These are phyloP conservation scores for Neonectria ditissima DNA, from an alignment of 2,329 filamentous ascomycete species.

Conservation along the genomic window DNA sequence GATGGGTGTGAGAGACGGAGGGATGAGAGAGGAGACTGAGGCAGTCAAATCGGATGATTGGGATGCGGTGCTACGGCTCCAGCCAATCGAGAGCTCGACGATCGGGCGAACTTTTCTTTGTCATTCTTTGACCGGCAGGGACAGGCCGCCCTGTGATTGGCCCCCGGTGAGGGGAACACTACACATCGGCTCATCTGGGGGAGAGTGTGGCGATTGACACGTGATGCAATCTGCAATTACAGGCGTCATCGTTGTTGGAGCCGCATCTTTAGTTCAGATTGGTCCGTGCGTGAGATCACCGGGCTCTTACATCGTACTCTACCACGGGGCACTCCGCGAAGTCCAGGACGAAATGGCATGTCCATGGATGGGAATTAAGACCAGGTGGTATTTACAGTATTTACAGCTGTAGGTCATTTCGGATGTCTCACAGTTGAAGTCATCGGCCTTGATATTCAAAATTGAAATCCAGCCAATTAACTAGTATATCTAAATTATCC, in stretches of 20 bases:
- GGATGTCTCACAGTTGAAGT: not conserved
- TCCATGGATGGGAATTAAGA: not conserved
- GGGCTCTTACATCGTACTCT: not conserved
- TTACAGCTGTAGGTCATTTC: not conserved
- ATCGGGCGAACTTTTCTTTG: slow-evolving; percentile 39
- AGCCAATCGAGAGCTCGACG: slow-evolving; percentile 39
- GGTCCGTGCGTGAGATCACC: slow-evolving; percentile 10
- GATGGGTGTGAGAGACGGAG: slow-evolving; percentile 25
- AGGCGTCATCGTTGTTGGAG: slow-evolving; percentile 14
- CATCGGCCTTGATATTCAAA: not conserved
- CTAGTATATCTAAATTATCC: not conserved
- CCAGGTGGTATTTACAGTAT: not conserved
- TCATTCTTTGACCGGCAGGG: slow-evolving; percentile 3
- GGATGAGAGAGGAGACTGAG: slow-evolving; percentile 36
- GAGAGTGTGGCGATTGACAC: slow-evolving; percentile 39
- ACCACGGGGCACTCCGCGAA: not conserved
- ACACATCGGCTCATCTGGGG: slow-evolving; percentile 36
- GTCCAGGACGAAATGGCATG: not conserved
- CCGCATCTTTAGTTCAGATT: not conserved
- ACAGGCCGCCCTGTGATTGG: slow-evolving; percentile 46
- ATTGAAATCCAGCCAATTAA: not conserved
- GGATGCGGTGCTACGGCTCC: slow-evolving; percentile 29
- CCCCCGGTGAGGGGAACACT: slow-evolving; percentile 44
- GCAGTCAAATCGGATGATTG: slow-evolving; percentile 44
- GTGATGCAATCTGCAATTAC: slow-evolving; percentile 33